A percentile compares a stretch with the other conserved stretches of the same genome.
phyloP scores from a whole-genome alignment of 805 yeast genomes.

The Pichia kluyveri region DNA sequence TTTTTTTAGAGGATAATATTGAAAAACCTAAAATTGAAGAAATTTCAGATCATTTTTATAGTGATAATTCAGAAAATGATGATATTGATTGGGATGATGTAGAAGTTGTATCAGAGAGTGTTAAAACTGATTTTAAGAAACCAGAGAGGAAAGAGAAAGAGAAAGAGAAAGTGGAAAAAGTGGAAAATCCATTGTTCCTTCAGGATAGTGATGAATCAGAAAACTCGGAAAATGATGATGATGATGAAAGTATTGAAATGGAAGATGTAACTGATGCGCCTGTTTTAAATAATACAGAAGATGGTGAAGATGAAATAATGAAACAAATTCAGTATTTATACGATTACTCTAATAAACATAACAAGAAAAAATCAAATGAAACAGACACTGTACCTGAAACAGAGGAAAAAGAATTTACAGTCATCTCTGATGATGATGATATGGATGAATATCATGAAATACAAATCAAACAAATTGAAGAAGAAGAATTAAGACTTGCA shows the following conservation, averaged over 20 bases:
- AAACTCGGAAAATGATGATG: slow-evolving; percentile 17
- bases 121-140: no score
- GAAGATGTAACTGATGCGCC: slow-evolving; percentile 44
- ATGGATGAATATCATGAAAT: slow-evolving; percentile 9
- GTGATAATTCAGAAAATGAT: slow-evolving; percentile 5
- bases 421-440: slow-evolving; percentile 8
- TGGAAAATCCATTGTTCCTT: slow-evolving; percentile 2
- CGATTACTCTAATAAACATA: slow-evolving; percentile 23
- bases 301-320: slow-evolving; percentile 16
- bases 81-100: slow-evolving; percentile 21
- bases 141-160: neutral
- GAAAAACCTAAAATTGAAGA: neutral
- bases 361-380: slow-evolving; percentile 6
- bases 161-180: neutral
- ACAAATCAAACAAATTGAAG: slow-evolving; percentile 15
- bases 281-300: slow-evolving; percentile 13
- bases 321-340: slow-evolving; percentile 25
- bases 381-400: no score
- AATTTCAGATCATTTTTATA: neutral
- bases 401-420: slow-evolving; percentile 11
- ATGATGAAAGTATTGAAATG: slow-evolving; percentile 46
- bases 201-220: neutral
- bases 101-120: slow-evolving; percentile 10
- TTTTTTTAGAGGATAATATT: slow-evolving; percentile 5
- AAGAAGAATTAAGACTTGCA: slow-evolving; percentile 32